Evolutionary conservation across 2,329 filamentous ascomycete species (phyloP), one percentile per base, ranked within the genome.

Genomic region (Aspergillus hortae): DNA sequence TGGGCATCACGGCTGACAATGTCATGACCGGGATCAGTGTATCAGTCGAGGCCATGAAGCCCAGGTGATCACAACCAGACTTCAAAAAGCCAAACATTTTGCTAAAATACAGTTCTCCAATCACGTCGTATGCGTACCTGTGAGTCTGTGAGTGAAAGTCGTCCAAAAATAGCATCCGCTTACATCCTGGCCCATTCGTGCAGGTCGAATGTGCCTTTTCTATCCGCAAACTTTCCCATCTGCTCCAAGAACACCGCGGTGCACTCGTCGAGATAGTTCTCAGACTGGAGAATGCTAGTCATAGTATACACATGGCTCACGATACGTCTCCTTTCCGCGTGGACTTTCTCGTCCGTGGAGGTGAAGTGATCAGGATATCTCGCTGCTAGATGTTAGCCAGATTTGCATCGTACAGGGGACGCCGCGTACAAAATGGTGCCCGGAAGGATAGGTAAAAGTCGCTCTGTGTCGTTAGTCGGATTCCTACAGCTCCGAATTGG

Each of bases 91-190:
- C 74, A 47, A 76, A 73, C 47, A 67, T 66, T 9, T 65, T 62
- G 17, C 74, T 69, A 43, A 75, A 77, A 19, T 67, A 70, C 17
- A 75, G 55, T 27, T 69, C 67, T 15, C 74, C 72, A 15, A 75
- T 64, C n/a, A 75, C 67, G 49, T 78, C 74, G 65, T 73, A 76
- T 4, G 74, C 63, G 52, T 68, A 73, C 67, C 68, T 71, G 43
- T 17, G 27, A 32, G 3, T 23, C 17, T 11, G n/a, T n/a, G 1
- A 9, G 21, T 25, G 25, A 21, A 2, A 30, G 7, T 9, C 27
- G 7, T 30, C 14, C 38, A 9, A 21, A n/a, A 25, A 38, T 19
- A 4, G 6, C 14, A 44, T 9, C 10, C 15, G 23, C 55, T 48
- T 58, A 63, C 63, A 64, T 61, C 51, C 63, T 57, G 11, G 60